These are phyloP conservation scores for Aspergillus olivimuriae DNA, from an alignment of 495 filamentous ascomycete species.

Conservation along the genomic window DNA sequence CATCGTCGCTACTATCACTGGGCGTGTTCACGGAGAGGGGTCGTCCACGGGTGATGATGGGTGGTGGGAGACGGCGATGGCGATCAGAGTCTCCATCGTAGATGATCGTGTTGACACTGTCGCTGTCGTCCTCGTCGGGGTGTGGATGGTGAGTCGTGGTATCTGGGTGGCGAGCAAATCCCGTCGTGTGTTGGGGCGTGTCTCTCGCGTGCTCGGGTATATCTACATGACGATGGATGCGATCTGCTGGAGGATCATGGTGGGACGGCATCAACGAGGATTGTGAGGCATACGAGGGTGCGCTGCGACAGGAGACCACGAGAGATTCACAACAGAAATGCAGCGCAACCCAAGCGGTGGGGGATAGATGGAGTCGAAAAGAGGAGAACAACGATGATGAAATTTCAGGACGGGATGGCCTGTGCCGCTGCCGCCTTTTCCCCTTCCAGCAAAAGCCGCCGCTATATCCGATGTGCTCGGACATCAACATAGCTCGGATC, in stretches of 20 bases:
- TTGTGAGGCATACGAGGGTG: too few species aligned
- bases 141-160: not conserved
- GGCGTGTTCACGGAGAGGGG: slow-evolving; percentile 12
- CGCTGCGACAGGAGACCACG: too few species aligned
- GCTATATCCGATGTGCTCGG: too few species aligned
- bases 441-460: too few species aligned
- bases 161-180: not conserved
- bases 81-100: slow-evolving; percentile 6
- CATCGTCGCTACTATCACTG: slow-evolving; percentile 13
- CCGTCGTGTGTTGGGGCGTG: too few species aligned
- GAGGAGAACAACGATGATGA: too few species aligned
- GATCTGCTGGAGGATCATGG: slow-evolving; percentile 4
- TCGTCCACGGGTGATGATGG: slow-evolving; percentile 13
- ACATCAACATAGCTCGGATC: too few species aligned
- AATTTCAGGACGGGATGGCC: too few species aligned
- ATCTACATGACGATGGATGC: slow-evolving; percentile 13
- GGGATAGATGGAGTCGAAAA: too few species aligned
- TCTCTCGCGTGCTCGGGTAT: not conserved
- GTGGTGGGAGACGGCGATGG: slow-evolving; percentile 8
- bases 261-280: slow-evolving; percentile 12
- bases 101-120: slow-evolving; percentile 17
- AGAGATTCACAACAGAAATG: too few species aligned
- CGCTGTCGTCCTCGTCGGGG: slow-evolving; percentile 8
- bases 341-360: too few species aligned
- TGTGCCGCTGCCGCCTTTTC: too few species aligned